These are phyloP conservation scores for Aleurites moluccanus DNA, from an alignment of 441 rosid genomes.

Conservation along the genomic window DNA sequence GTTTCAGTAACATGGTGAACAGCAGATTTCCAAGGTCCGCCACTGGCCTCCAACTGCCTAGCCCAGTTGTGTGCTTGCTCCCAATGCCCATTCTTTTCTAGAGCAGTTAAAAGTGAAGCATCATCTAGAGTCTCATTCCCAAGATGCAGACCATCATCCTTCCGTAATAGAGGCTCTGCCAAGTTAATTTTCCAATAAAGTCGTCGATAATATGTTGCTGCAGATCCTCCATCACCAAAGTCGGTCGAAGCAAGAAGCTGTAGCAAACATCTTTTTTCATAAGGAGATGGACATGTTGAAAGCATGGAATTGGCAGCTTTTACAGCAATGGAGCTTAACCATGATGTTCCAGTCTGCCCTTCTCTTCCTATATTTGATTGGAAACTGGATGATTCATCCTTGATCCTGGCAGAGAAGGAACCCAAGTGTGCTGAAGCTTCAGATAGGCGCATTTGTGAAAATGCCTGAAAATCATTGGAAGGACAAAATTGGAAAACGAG, in stretches of 20 bases:
- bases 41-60: slow-evolving; percentile 87
- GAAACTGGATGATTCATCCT: slow-evolving; percentile 64
- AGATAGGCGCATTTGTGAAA: slow-evolving; percentile 95
- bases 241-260: slow-evolving; percentile 92
- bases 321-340: slow-evolving; percentile 89
- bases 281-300: slow-evolving; percentile 94
- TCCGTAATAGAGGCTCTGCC: slow-evolving; percentile 87
- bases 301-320: slow-evolving; percentile 94
- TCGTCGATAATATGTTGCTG: slow-evolving; percentile 71
- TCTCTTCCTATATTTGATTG: slow-evolving; percentile 67
- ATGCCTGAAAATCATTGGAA: slow-evolving; percentile 57
- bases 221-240: slow-evolving; percentile 93
- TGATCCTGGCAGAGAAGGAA: slow-evolving; percentile 87
- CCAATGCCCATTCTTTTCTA: slow-evolving; percentile 90
- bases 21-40: slow-evolving; percentile 87
- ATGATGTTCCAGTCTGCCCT: slow-evolving; percentile 61
- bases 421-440: slow-evolving; percentile 99
- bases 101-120: slow-evolving; percentile 80
- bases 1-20: slow-evolving; percentile 94
- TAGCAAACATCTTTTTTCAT: slow-evolving; percentile 93
- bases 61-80: slow-evolving; percentile 99
- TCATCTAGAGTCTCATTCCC: slow-evolving; percentile 91
- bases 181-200: slow-evolving; percentile 95
- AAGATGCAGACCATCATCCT: slow-evolving; percentile 65
- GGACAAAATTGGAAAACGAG: not conserved